These are phyloP conservation scores for Lepidopterella palustris DNA, from an alignment of 495 filamentous ascomycete species.

Conservation along the genomic window DNA sequence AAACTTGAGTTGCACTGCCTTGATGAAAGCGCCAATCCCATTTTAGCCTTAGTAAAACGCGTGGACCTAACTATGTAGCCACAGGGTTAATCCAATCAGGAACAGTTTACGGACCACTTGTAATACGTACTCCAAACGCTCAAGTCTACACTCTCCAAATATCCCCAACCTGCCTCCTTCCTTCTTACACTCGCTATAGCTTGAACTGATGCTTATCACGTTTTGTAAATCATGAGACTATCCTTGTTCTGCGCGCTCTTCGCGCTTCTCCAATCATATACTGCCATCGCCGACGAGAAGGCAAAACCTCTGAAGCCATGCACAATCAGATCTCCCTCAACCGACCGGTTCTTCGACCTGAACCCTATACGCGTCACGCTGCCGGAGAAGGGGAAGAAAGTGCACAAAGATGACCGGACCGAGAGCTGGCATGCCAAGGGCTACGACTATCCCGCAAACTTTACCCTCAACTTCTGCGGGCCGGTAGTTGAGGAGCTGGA, in stretches of 20 bases:
- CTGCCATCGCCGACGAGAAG: constrained; percentile 33
- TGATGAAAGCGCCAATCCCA: too few relatives aligned
- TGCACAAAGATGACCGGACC: constrained; percentile 53
- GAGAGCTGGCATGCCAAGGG: constrained; percentile 78
- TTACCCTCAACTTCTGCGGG: constrained; percentile 90
- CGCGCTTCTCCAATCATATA: constrained; percentile 32
- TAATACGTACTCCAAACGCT: background rate
- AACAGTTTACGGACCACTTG: background rate
- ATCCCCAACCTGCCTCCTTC: background rate
- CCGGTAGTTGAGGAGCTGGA: constrained; percentile 71
- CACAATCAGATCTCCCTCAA: constrained; percentile 66
- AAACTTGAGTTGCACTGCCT: too few relatives aligned
- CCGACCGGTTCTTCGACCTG: constrained; percentile 84
- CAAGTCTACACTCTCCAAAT: too few relatives aligned
- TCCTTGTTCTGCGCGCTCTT: constrained; percentile 24
- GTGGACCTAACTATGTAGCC: too few relatives aligned
- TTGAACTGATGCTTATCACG: background rate
- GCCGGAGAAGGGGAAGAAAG: constrained; percentile 51
- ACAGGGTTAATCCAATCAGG: too few relatives aligned
- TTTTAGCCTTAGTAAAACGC: too few relatives aligned
- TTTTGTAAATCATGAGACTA: constrained; percentile 11
- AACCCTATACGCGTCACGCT: constrained; percentile 60
- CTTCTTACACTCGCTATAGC: constrained; percentile 8
- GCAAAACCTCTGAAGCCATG: constrained; percentile 52
- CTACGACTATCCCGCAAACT: constrained; percentile 81